These are phyloP conservation scores for Rhododendron ferrugineum DNA, from an alignment of 148 eudicot genomes.

Conservation along the genomic window DNA sequence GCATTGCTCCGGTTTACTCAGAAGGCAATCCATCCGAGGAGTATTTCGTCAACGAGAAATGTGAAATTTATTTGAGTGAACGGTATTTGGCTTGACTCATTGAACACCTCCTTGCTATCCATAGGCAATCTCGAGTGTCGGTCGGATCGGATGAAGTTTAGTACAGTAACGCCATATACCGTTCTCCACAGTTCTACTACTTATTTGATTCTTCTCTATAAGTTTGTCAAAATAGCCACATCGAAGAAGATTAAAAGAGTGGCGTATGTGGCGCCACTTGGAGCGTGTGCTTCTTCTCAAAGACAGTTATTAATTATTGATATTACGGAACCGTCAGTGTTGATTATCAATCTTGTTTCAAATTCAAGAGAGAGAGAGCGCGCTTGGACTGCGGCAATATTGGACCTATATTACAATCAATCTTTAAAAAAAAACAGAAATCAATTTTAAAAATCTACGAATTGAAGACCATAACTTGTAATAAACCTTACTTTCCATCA, in stretches of 20 bases:
- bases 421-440: too few relatives aligned
- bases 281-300: slow-evolving; percentile 23
- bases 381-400: too few relatives aligned
- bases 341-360: too few relatives aligned
- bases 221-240: not conserved
- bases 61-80: slow-evolving; percentile 18
- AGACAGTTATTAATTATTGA: slow-evolving; percentile 11
- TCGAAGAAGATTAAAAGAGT: slow-evolving; percentile 18
- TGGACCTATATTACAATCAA: too few relatives aligned
- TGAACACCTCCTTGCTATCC: slow-evolving; percentile 19
- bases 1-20: too few relatives aligned
- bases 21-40: slow-evolving; percentile 9
- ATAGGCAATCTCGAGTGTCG: slow-evolving; percentile 9
- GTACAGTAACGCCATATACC: slow-evolving; percentile 9
- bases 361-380: too few relatives aligned
- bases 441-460: too few relatives aligned
- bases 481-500: too few relatives aligned
- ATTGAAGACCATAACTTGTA: too few relatives aligned
- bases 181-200: slow-evolving; percentile 12
- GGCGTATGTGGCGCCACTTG: slow-evolving; percentile 24
- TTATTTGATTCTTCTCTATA: slow-evolving; percentile 19
- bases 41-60: slow-evolving; percentile 21
- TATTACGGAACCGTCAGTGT: slow-evolving; percentile 9
- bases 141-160: too few relatives aligned
- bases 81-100: not conserved